These are phyloP conservation scores for Kodamaea sagamina DNA, from an alignment of 805 yeast species.

Conservation along the genomic window DNA sequence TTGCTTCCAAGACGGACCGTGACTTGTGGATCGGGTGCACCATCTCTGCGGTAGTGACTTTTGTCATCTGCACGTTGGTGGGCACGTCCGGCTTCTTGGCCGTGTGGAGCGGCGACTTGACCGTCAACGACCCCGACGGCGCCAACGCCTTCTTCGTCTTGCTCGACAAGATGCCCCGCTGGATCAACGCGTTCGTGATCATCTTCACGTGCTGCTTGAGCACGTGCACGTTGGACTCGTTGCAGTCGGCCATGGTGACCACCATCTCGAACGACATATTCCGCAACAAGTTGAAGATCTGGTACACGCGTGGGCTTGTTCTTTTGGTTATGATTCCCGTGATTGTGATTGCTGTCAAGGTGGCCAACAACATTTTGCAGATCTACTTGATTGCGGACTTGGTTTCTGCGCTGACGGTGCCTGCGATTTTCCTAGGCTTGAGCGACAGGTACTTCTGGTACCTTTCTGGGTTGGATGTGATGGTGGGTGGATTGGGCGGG, in stretches of 20 bases:
- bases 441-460: conserved; percentile 61
- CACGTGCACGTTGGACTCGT: conserved; percentile 85
- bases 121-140: conserved; percentile 56
- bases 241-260: conserved; percentile 86
- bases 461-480: conserved; percentile 75
- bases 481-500: conserved; percentile 84
- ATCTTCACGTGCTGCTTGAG: conserved; percentile 74
- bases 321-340: conserved; percentile 82
- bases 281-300: conserved; percentile 70
- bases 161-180: conserved; percentile 70
- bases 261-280: conserved; percentile 87
- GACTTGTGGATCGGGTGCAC: conserved; percentile 76
- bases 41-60: conserved; percentile 68
- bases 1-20: conserved; percentile 77
- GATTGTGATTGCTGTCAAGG: conserved; percentile 78
- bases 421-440: conserved; percentile 79
- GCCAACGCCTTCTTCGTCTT: conserved; percentile 72
- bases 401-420: conserved; percentile 83
- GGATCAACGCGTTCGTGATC: conserved; percentile 83
- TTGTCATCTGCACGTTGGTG: conserved; percentile 64
- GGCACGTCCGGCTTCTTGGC: conserved; percentile 87
- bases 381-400: conserved; percentile 90
- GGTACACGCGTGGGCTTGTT: conserved; percentile 70
- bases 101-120: conserved; percentile 80
- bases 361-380: conserved; percentile 79